Conservation (phyloP, 1,284 basidiomycete species). For the Xanthoconium separans region DNA sequence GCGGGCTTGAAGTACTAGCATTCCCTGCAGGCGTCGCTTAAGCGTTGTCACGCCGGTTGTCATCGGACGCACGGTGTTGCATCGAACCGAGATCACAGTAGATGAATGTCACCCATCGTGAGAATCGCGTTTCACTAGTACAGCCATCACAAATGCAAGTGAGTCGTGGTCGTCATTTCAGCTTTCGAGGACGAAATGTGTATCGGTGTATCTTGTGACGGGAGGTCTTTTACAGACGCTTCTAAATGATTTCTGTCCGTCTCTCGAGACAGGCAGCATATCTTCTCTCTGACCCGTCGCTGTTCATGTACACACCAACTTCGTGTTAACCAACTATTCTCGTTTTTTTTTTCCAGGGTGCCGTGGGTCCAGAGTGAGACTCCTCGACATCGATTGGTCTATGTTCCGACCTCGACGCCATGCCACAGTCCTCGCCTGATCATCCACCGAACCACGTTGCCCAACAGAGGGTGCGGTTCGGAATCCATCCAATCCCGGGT, state of each 20-base stretch:
- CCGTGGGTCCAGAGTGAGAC: background rate
- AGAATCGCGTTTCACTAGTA: background rate
- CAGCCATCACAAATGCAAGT: conserved; percentile 1
- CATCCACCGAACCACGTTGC: conserved; percentile 17
- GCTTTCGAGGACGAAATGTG: conserved; percentile 23
- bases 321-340: background rate
- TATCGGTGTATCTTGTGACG: conserved; percentile 21
- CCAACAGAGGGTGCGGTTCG: background rate
- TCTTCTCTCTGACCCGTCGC: conserved; percentile 35
- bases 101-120: too few relatives aligned
- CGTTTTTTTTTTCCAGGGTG: background rate
- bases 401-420: background rate
- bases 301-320: background rate
- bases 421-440: background rate
- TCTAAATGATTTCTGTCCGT: conserved; percentile 23
- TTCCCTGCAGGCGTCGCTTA: too few relatives aligned
- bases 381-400: background rate
- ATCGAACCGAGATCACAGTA: background rate
- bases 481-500: conserved; percentile 6
- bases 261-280: conserved; percentile 13
- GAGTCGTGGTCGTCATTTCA: conserved; percentile 6
- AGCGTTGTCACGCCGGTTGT: too few relatives aligned
- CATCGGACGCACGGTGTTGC: too few relatives aligned
- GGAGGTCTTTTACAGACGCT: conserved; percentile 30
- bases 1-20: too few relatives aligned